Base-by-base conservation (phyloP, 1,139 yeast genomes). In the Yamadazyma pseudoaaseri region DNA sequence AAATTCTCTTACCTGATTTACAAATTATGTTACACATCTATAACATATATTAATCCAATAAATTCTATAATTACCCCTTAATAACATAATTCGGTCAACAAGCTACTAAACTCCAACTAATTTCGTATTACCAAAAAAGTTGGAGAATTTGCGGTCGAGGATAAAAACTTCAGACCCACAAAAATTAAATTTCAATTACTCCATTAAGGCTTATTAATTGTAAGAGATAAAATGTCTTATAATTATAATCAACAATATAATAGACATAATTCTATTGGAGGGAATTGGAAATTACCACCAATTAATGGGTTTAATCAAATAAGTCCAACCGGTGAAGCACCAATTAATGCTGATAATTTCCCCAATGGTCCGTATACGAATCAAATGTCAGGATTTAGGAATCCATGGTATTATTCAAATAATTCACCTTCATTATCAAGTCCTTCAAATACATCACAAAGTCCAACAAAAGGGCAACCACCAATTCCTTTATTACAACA, bases 381-480 rank as follows among this genome's bases (percentile, higher is more conserved):
- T 23, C 27, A 29, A 12, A 22, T 23, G 27, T 14, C 32, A 33
- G 73, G 73, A 13, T 70, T 70, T 45, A 50, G 74, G 32, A 69
- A 70, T 39, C 76, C 75, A 3, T 70, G 75, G 75, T 68, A 56
- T 45, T 58, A 64, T 22, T 51, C 62, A 15, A 45, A 36, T n/a
- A 50, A 42, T 20, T 38, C 49, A 6, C 46, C 46, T 22, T 45
- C 59, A 6, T 58, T 58, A 24, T 52, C 64, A 2, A 37, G 42
- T 25, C 48, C 48, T 12, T 34, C 42, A 7, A 34, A 30, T 20
- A 15, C 38, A 2, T 28, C 37, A n/a, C 41, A 41, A n/a, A 41
- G 46, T 27, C 69, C 68, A 11, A 59, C 69, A 4, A 60, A 60
- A 32, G 43, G 51, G 15, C 49, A 45, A 20, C 48, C 36, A 31